phyloP scores from a whole-genome alignment of 176 grass and related monocot genomes.

The Rhynchospora pubera region DNA sequence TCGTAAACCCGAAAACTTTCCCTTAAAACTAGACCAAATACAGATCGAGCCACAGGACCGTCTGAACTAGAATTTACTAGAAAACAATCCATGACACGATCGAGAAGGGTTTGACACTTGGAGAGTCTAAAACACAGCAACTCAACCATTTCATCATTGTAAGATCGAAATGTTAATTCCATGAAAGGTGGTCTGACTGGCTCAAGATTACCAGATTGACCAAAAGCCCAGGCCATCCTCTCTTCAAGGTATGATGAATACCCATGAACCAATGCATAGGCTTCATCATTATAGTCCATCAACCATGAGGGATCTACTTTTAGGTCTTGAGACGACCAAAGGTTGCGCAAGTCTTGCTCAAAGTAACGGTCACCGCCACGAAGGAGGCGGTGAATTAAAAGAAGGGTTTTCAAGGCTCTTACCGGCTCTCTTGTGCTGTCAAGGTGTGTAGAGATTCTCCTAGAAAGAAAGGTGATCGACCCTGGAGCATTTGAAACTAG shows the following conservation, averaged over 20 bases:
- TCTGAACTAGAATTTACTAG: conserved; percentile 40
- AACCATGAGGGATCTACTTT: conserved; percentile 27
- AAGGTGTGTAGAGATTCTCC: conserved; percentile 58
- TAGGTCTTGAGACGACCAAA: conserved; percentile 58
- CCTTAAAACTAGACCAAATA: conserved; percentile 67
- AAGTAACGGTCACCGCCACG: conserved; percentile 80
- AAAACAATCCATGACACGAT: conserved; percentile 62
- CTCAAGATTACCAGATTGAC: conserved; percentile 72
- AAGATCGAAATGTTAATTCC: conserved; percentile 15
- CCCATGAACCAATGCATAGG: conserved; percentile 51
- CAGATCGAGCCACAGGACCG: conserved; percentile 37
- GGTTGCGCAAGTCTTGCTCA: conserved; percentile 65
- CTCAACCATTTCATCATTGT: conserved; percentile 22
- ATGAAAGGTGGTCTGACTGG: conserved; percentile 25
- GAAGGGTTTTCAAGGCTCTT: conserved; percentile 44
- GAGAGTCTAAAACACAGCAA: conserved; percentile 36
- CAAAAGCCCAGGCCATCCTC: conserved; percentile 77
- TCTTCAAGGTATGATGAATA: conserved; percentile 78
- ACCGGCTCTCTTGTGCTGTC: conserved; percentile 37
- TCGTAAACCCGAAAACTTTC: conserved; percentile 91
- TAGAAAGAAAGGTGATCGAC: conserved; percentile 76
- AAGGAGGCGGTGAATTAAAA: conserved; percentile 86
- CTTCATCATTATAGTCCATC: conserved; percentile 14
- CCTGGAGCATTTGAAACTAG: conserved; percentile 87
- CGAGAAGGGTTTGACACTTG: conserved; percentile 74